phyloP scores from a whole-genome alignment of 495 filamentous ascomycete species.

The Thermochaetoides thermophila region DNA sequence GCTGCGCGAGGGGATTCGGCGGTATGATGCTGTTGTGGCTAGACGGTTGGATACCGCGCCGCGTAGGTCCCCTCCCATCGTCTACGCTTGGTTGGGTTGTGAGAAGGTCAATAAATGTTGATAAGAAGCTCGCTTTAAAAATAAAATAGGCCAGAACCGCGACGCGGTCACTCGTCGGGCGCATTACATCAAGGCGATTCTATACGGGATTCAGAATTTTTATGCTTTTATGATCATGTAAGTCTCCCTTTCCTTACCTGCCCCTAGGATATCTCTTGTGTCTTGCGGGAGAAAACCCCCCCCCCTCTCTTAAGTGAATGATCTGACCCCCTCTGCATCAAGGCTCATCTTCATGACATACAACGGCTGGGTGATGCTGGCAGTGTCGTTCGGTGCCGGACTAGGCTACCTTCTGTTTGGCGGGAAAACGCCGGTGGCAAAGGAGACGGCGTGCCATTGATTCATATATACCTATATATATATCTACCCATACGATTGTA shows the following conservation, averaged over 20 bases:
- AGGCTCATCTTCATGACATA: conserved; percentile 99
- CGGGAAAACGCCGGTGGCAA: conserved; percentile 47
- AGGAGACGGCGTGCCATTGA: conserved; percentile 84
- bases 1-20: conserved; percentile 57
- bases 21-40: conserved; percentile 53
- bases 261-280: neutral
- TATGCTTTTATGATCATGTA: conserved; percentile 99
- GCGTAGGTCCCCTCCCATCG: no score
- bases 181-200: conserved; percentile 59
- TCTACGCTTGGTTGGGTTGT: no score
- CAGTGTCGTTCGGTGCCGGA: conserved; percentile 78
- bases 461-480: neutral
- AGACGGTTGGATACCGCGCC: conserved; percentile 35
- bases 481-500: no score
- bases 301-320: no score
- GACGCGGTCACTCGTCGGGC: conserved; percentile 41
- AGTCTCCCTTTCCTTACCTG: conserved; percentile 26
- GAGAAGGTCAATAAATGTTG: no score
- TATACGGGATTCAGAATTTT: conserved; percentile 92
- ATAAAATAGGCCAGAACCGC: conserved; percentile 42
- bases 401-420: conserved; percentile 79
- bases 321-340: no score
- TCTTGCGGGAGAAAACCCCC: no score
- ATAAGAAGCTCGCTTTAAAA: no score
- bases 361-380: conserved; percentile 92